Base-by-base conservation (phyloP, 2,329 filamentous ascomycete genomes). In the Phaeosphaeriaceae sp. region DNA sequence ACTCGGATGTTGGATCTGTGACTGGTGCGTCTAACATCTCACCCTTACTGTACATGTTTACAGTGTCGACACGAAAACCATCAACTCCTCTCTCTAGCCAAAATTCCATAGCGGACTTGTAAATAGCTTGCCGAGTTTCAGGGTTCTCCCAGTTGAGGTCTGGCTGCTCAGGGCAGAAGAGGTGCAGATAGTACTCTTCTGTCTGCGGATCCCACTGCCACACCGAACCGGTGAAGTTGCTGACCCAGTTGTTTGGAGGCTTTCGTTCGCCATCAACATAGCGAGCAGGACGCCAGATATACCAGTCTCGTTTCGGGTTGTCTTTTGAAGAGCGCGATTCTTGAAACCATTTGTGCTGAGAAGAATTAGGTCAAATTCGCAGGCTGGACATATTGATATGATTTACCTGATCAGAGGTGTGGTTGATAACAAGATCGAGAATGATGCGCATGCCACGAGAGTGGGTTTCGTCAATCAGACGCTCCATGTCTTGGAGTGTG, bases 71-170 rank as follows among this genome's bases (percentile, higher is more conserved):
- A 2, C 79, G 73, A 65, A 81, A 81, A 6, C 79, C 79, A 46
- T 80, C 78, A 0, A 91, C 88, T 2, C 91, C 91, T 31, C 86
- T 85, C 49, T 91, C 81, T 0, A 95, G 84, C 92, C 92, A 95
- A 73, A 93, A 95, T 27, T 85, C 84, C 85, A 93, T 90, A 5
- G 89, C 84, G 11, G 64, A 67, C 33, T 89, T 83, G 73, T 92
- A 90, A 7, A 93, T 87, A 1, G 90, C 91, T 47, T 85, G 79
- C 17, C 91, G 85, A 0, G 90, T 86, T 10, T 85, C 86, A 0
- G 83, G 82, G 56, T 89, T 90, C 70, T 93, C 90, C 91, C 91
- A 95, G 77, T 95, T 95, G n/a, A 95, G 82, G 67, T 95, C 92
- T 0, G 92, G 91, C 73, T 94, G 91, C 63, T 91, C 87, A 5